Base-by-base conservation (phyloP, 805 yeast species). In the Teunomyces atbi region DNA sequence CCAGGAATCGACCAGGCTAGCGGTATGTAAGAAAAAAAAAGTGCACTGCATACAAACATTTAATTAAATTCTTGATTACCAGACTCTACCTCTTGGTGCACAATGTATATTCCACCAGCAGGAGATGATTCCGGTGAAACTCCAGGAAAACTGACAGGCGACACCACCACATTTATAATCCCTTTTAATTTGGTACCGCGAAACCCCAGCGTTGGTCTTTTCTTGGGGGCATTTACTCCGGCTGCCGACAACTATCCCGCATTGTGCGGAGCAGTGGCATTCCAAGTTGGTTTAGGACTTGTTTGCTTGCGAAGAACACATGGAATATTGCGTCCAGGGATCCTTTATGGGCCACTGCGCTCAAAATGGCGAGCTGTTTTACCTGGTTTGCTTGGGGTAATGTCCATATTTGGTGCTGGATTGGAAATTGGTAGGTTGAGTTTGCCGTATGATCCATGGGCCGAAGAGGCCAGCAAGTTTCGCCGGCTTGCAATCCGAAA, bases 161-260 rank as follows among this genome's bases (percentile, higher is more conserved):
- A 6, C 29, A 21, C 23, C 6, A 35, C 29, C 15, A 52, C 21
- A 44, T 46, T 21, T 47, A 45, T 13, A 36, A 35, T 18, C 8
- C 37, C 8, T 33, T 36, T 8, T 26, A 38, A 6, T 33, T 42
- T 19, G 48, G 44, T 43, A 20, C 43, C 48, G 23, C 40, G 45
- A 8, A 52, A 52, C 42, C 56, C 56, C 20, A 48, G 52, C 18
- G 45, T 50, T 4, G 56, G 54, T 5, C 52, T 52, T 18, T 40
- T 52, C 13, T 82, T 88, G 83, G 87, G 90, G 0, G 89, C 89
- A 0, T 59, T 85, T 18, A 84, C 82, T 1, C 92, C 92, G 2
- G 86, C 90, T 1, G 75, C 85, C 6, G 91, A 85, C 51, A 80
- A 83, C 58, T 59, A 66, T 27, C 62, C 71, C 2, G 87, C 86